These are phyloP conservation scores for Metschnikowia anglica DNA, from an alignment of 805 yeast species.

Conservation along the genomic window DNA sequence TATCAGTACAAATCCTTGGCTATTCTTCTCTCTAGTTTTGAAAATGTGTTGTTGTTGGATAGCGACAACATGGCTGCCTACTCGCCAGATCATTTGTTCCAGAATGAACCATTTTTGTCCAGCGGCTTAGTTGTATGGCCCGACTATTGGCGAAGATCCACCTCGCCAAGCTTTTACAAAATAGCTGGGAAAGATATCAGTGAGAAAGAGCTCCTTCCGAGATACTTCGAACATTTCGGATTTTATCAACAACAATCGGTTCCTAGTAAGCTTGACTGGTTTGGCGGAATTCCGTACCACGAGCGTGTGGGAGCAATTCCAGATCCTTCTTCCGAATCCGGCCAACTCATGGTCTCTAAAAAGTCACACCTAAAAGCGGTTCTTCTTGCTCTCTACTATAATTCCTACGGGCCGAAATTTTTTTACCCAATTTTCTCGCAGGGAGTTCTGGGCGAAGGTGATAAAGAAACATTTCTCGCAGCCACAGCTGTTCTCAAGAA, in stretches of 20 bases:
- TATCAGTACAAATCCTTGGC: conserved; percentile 46
- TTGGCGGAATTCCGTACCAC: conserved; percentile 46
- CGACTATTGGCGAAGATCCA: conserved; percentile 84
- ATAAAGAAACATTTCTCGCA: conserved; percentile 73
- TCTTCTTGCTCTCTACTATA: conserved; percentile 62
- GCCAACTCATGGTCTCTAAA: conserved; percentile 62
- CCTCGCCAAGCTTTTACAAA: conserved; percentile 68
- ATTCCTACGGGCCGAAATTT: conserved; percentile 48
- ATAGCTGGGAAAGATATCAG: conserved; percentile 55
- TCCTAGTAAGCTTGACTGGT: conserved; percentile 10
- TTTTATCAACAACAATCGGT: conserved; percentile 13
- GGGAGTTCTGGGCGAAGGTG: conserved; percentile 70
- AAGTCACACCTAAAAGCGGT: conserved; percentile 55
- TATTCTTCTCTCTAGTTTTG: conserved; percentile 50
- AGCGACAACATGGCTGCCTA: conserved; percentile 73
- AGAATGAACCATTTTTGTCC: conserved; percentile 51
- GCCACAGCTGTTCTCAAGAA: conserved; percentile 55
- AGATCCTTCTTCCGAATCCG: conserved; percentile 68
- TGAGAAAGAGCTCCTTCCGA: conserved; percentile 28
- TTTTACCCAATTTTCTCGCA: conserved; percentile 45
- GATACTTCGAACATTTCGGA: conserved; percentile 30
- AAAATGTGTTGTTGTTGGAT: conserved; percentile 68
- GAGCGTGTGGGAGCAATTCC: conserved; percentile 69
- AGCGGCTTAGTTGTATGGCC: conserved; percentile 74
- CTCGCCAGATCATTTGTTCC: conserved; percentile 61